These are phyloP conservation scores for Hirschioporus abietinus DNA, from an alignment of 768 basidiomycete genomes.

Conservation along the genomic window DNA sequence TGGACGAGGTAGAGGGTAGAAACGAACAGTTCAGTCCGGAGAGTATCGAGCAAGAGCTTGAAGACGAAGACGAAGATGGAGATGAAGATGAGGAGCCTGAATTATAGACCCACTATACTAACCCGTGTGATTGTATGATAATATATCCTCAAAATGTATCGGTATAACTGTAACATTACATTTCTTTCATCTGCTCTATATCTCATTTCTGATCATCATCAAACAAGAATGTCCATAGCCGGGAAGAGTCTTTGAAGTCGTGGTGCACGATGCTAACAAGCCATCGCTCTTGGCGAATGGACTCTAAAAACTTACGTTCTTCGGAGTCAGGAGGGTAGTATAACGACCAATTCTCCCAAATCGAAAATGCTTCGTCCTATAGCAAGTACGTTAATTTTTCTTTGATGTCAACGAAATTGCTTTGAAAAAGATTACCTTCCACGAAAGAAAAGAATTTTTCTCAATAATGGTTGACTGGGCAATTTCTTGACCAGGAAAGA, in stretches of 20 bases:
- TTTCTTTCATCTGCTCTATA: background rate
- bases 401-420: background rate
- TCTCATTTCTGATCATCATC: constrained; percentile 17
- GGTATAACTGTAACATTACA: background rate
- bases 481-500: constrained; percentile 96
- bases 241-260: constrained; percentile 75
- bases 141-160: background rate
- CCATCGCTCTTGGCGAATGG: constrained; percentile 73
- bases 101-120: background rate
- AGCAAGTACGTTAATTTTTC: constrained; percentile 8
- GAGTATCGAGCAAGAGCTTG: constrained; percentile 35
- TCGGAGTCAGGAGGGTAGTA: constrained; percentile 74
- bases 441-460: constrained; percentile 86
- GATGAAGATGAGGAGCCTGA: constrained; percentile 33
- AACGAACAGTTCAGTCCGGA: constrained; percentile 24
- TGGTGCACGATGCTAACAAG: constrained; percentile 91
- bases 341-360: constrained; percentile 93
- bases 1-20: constrained; percentile 40
- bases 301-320: constrained; percentile 68
- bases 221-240: constrained; percentile 82
- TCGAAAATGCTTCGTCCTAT: constrained; percentile 93
- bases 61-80: constrained; percentile 27
- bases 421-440: constrained; percentile 66
- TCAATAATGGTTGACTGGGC: constrained; percentile 97
- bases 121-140: background rate